Base-by-base conservation (phyloP, 768 basidiomycete species). In the Suillus spraguei region DNA sequence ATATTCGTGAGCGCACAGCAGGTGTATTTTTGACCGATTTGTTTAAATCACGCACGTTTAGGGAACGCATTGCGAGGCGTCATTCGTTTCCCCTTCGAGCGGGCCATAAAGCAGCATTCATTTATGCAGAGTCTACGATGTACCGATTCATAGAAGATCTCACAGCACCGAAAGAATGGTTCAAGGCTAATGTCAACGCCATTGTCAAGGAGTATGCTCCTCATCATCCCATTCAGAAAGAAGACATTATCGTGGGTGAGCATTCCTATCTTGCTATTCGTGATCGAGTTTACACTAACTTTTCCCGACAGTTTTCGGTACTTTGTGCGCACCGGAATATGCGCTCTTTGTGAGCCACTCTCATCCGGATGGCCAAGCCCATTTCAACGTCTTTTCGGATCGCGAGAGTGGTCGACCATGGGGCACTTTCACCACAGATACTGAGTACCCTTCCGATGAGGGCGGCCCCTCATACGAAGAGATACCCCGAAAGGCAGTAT, bases 281-380 rank as follows among this genome's bases (percentile, higher is more conserved):
- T 39, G 14, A 42, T 20, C 20, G 39, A 17, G 22, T 6, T 22
- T 16, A 56, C 10, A 44, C 33, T 32, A 17, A 44, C 53, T 38
- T 61, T 65, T 39, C 11, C 41, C 22, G 47, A 11, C 54, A 84
- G 84, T 92, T 28, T 85, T 93, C 38, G 92, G 92, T 5, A 82
- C 88, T 0, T 79, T 95, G 4, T 83, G 85, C 54, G 83, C 92
- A 8, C 82, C 85, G 0, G 88, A 90, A 62, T 90, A 91, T 74
- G 92, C 86, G 0, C 75, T 91, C 32, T 87, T 92, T 66, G 91
- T 93, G 42, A 89, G 89, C 68, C 88, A 92, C 63, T 79, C 79
- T 63, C 89, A 91, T 74, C 84, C 81, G 2, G 83, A 88, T 66
- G 82, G 86, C 4, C 68, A 89, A 81, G 84, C 81, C 6, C 85